A percentile compares a stretch with the other conserved stretches of the same genome.
phyloP scores from a whole-genome alignment of 371 early-diverging fungal genomes.

The Mortierella sp. region DNA sequence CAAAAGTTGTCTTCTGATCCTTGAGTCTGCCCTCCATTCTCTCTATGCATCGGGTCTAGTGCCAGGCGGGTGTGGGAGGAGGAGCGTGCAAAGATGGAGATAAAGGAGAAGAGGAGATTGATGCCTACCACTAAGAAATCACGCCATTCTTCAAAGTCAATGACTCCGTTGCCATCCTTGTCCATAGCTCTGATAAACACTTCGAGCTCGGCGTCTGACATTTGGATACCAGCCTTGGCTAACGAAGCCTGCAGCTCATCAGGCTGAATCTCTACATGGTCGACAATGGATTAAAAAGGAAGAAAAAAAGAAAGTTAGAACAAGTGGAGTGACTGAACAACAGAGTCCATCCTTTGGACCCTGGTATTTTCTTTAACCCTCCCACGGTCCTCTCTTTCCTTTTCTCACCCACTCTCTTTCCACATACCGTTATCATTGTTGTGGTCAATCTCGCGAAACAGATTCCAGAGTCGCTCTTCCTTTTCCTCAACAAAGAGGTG shows the following conservation, averaged over 20 bases:
- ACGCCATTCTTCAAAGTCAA: slow-evolving; percentile 80
- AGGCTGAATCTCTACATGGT: slow-evolving; percentile 58
- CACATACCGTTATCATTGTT: slow-evolving; percentile 62
- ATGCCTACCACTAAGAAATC: slow-evolving; percentile 75
- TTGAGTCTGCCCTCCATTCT: neutral
- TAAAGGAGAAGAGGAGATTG: too few species aligned
- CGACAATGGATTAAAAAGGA: neutral
- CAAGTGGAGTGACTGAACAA: neutral
- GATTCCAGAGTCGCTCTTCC: slow-evolving; percentile 72
- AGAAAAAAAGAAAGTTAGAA: neutral
- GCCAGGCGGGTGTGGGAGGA: neutral
- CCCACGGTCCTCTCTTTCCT: neutral
- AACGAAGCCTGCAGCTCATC: slow-evolving; percentile 65
- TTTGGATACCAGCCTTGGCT: slow-evolving; percentile 69
- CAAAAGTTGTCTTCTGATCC: slow-evolving; percentile 3
- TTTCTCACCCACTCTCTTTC: neutral
- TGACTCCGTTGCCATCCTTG: slow-evolving; percentile 72
- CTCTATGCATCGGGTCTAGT: neutral
- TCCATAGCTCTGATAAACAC: slow-evolving; percentile 76
- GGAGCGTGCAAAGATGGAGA: neutral
- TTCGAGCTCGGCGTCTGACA: slow-evolving; percentile 70
- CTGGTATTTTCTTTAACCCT: neutral
- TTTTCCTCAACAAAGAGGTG: slow-evolving; percentile 74
- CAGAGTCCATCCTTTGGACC: neutral
- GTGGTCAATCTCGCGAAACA: slow-evolving; percentile 75